A percentile compares a stretch with the other conserved stretches of the same genome.
These are phyloP conservation scores for Stemphylium lycopersici DNA, from an alignment of 2,329 filamentous ascomycete species.

Conservation along the genomic window DNA sequence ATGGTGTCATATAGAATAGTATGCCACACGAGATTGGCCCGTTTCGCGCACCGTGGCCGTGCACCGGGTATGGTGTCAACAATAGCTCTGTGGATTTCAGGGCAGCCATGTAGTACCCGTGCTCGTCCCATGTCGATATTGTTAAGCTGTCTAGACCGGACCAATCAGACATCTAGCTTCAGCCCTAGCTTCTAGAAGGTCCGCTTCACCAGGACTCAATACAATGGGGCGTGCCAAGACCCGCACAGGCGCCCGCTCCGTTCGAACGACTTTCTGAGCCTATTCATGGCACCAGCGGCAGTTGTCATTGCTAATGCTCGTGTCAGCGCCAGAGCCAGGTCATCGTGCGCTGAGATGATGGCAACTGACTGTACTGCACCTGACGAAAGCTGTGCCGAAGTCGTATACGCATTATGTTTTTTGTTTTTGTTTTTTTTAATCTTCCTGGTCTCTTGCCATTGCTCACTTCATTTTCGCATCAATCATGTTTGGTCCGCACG, in stretches of 20 bases:
- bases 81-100: not conserved
- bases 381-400: too few species aligned
- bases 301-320: not conserved
- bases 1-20: not conserved
- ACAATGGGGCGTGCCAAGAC: too few species aligned
- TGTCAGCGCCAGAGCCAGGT: not conserved
- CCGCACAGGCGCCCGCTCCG: not conserved
- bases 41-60: not conserved
- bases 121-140: not conserved
- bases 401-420: too few species aligned
- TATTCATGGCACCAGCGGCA: not conserved
- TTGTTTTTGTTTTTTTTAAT: too few species aligned
- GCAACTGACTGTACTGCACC: too few species aligned
- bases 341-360: too few species aligned
- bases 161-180: not conserved
- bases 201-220: too few species aligned
- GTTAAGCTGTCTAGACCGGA: not conserved
- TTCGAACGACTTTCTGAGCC: not conserved
- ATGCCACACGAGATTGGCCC: slow-evolving; percentile 1
- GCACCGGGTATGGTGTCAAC: too few species aligned
- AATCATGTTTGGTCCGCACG: not conserved
- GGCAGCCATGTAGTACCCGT: not conserved
- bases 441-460: too few species aligned
- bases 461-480: not conserved
- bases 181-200: not conserved